Evolutionary conservation across 1,284 basidiomycete genomes (phyloP).

Genomic region (Leccinum solheimii): DNA sequence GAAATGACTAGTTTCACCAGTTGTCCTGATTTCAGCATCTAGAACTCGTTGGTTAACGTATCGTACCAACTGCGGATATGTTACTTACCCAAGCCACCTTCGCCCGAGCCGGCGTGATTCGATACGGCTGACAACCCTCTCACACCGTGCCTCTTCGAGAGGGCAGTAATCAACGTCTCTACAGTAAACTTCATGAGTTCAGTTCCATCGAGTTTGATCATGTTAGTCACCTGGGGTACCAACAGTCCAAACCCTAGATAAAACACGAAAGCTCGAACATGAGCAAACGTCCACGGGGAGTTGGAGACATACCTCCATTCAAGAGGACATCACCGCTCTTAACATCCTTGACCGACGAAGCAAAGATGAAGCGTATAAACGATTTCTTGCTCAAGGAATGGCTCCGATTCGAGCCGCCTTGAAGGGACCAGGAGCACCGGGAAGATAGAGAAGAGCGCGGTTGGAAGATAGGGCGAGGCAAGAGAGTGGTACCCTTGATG

Average conservation of each 20-base stretch:
- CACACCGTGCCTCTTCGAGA: slow-evolving; percentile 71
- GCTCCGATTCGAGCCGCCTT: no score
- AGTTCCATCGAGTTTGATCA: background rate
- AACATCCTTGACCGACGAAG: slow-evolving; percentile 64
- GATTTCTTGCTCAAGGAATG: no score
- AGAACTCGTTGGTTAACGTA: slow-evolving; percentile 4
- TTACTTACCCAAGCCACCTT: slow-evolving; percentile 71
- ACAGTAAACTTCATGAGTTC: slow-evolving; percentile 3
- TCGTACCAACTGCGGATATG: background rate
- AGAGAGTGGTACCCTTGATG: no score
- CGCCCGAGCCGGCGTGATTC: slow-evolving; percentile 82
- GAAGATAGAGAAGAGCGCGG: no score
- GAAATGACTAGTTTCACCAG: slow-evolving; percentile 83
- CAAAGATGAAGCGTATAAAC: no score
- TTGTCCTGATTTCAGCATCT: slow-evolving; percentile 72
- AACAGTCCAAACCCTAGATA: slow-evolving; percentile 67
- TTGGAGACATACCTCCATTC: slow-evolving; percentile 68
- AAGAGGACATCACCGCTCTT: slow-evolving; percentile 75
- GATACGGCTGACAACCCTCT: slow-evolving; percentile 77
- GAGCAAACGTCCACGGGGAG: background rate
- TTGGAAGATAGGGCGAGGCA: no score
- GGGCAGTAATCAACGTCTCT: slow-evolving; percentile 82
- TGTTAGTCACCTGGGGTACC: slow-evolving; percentile 63
- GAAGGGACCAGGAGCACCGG: no score
- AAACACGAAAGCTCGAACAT: slow-evolving; percentile 5